These are phyloP conservation scores for Phaeotremella fagi DNA, from an alignment of 768 basidiomycete genomes.

Conservation along the genomic window DNA sequence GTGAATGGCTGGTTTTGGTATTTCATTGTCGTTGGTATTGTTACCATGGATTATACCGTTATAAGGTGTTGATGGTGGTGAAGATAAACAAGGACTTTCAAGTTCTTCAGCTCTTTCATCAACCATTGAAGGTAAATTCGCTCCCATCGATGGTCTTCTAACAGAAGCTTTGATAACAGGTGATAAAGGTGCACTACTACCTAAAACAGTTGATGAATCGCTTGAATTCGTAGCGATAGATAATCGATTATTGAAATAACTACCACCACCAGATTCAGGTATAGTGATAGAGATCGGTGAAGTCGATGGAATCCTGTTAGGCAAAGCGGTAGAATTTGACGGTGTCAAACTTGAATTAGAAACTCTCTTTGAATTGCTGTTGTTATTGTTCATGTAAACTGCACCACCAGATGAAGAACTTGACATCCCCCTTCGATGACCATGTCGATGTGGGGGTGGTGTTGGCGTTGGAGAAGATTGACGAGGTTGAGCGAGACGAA, in stretches of 20 bases:
- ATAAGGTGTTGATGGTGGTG: not conserved
- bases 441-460: not conserved
- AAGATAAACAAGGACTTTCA: constrained; percentile 1
- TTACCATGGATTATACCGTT: too few relatives aligned
- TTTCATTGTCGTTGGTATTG: too few relatives aligned
- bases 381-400: too few relatives aligned
- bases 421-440: constrained; percentile 30
- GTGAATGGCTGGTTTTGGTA: not conserved
- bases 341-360: constrained; percentile 10
- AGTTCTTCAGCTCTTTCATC: constrained; percentile 31
- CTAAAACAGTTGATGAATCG: constrained; percentile 9
- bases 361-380: too few relatives aligned
- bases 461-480: constrained; percentile 6
- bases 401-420: constrained; percentile 21
- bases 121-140: constrained; percentile 33
- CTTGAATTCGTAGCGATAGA: constrained; percentile 20
- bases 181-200: constrained; percentile 9
- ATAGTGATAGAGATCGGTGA: not conserved
- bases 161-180: constrained; percentile 8
- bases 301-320: not conserved
- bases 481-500: constrained; percentile 38
- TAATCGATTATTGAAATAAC: constrained; percentile 11
- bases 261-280: not conserved
- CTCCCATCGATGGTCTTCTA: constrained; percentile 26
- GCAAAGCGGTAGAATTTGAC: constrained; percentile 1